Evolutionary conservation across 768 basidiomycete genomes (phyloP).

Genomic region (Leccinum truebloodii): DNA sequence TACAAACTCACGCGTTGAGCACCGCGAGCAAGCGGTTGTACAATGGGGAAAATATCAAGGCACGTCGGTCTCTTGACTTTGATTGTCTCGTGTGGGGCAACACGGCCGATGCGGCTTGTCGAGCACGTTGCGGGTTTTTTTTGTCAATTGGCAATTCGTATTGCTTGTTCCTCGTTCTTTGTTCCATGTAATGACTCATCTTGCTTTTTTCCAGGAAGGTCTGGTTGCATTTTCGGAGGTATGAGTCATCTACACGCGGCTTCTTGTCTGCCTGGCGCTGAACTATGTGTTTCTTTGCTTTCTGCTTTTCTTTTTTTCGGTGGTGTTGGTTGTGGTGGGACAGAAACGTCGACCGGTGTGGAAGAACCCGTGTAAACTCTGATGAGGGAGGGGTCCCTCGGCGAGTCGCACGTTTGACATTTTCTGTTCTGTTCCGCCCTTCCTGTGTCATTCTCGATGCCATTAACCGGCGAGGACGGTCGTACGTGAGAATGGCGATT

Average conservation of each 20-base stretch:
- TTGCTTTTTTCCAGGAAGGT: slow-evolving; percentile 53
- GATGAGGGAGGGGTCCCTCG: slow-evolving; percentile 6
- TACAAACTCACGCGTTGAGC: slow-evolving; percentile 46
- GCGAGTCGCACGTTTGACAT: not conserved
- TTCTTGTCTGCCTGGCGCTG: not conserved
- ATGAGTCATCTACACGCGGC: slow-evolving; percentile 11
- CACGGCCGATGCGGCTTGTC: slow-evolving; percentile 1
- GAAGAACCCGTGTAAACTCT: slow-evolving; percentile 23
- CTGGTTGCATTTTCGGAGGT: slow-evolving; percentile 59
- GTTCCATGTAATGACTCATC: slow-evolving; percentile 14
- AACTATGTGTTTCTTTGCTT: not conserved
- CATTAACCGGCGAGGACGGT: not conserved
- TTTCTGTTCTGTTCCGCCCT: not conserved
- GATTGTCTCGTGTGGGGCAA: not conserved
- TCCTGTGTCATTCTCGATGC: not conserved
- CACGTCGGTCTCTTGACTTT: slow-evolving; percentile 26
- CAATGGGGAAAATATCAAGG: slow-evolving; percentile 70
- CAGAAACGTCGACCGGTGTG: slow-evolving; percentile 23
- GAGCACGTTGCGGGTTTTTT: not conserved
- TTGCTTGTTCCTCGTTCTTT: not conserved
- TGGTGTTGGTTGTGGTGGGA: not conserved
- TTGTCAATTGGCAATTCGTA: not conserved
- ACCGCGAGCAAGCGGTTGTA: slow-evolving; percentile 54
- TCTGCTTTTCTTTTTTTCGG: not conserved
- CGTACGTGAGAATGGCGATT: not conserved